These are phyloP conservation scores for Sporisorium reilianum DNA, from an alignment of 1,284 basidiomycete genomes.

Conservation along the genomic window DNA sequence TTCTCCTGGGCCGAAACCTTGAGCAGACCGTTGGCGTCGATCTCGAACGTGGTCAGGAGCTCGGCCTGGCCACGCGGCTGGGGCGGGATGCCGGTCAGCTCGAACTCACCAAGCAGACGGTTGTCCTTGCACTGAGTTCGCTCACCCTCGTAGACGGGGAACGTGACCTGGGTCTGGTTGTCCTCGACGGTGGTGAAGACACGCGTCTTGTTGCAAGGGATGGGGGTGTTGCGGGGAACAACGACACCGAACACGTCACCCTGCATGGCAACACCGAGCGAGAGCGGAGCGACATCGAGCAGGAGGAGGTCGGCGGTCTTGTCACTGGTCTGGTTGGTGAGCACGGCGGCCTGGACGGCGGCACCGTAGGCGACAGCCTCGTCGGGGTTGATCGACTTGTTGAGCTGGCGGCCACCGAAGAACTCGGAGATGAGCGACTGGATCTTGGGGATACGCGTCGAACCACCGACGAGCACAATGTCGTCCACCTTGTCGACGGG, in stretches of 20 bases:
- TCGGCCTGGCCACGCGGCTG: conserved; percentile 69
- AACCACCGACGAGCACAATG: conserved; percentile 99
- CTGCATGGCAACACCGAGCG: conserved; percentile 70
- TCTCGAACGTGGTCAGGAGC: conserved; percentile 68
- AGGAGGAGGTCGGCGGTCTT: conserved; percentile 69
- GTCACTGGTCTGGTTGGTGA: conserved; percentile 70
- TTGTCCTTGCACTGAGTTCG: conserved; percentile 70
- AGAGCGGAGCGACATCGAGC: conserved; percentile 69
- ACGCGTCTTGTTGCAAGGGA: conserved; percentile 69
- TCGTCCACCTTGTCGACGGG: conserved; percentile 96
- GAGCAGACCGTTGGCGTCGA: conserved; percentile 69
- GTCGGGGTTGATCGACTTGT: conserved; percentile 83
- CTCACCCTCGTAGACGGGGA: conserved; percentile 70
- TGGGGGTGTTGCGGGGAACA: conserved; percentile 69
- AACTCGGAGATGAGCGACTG: conserved; percentile 97
- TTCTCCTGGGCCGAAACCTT: conserved; percentile 68
- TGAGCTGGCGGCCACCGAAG: conserved; percentile 95
- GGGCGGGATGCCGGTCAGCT: conserved; percentile 68
- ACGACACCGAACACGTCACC: conserved; percentile 69
- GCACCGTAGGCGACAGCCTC: conserved; percentile 72
- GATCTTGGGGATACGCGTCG: conserved; percentile 99
- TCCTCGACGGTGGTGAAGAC: conserved; percentile 69
- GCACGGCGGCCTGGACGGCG: conserved; percentile 69
- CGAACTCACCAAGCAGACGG: conserved; percentile 69
- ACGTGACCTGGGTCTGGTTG: conserved; percentile 69